Base-by-base conservation (phyloP, 306 rosid species). In the Acacia crassicarpa region DNA sequence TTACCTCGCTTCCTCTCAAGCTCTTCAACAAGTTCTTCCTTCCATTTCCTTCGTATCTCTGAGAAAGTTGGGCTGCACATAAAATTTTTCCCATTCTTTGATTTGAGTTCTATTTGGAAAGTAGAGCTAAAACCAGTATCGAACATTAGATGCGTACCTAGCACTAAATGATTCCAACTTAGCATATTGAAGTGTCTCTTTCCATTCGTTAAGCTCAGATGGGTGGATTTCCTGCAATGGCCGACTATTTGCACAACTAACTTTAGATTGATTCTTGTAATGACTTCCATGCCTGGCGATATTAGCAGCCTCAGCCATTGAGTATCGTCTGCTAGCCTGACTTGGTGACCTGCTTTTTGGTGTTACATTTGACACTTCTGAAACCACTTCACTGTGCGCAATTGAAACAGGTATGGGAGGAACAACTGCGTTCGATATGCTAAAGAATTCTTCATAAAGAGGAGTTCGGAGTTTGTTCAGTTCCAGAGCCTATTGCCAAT, bases 11-110 rank as follows among this genome's bases (percentile, higher is more conserved):
- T 87, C 81, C 87, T 82, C 83, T 90, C 87, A 53, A 94, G 88
- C 85, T 91, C 98, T 92, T 94, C 88, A 69, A 62, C 95, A 58
- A 94, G 94, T 84, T 94, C 98, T 84, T 94, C 90, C 88, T 88
- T 88, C 98, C 98, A 94, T 88, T 90, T 92, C 84, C 92, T 89
- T 85, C 86, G 97, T 85, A 85, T 92, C 80, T 90, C 97, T 9
- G 91, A 85, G 88, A 89, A 94, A 84, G 86, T 89, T 80, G 85
- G 54, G 84, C 95, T 94, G 89, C 85, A 83, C 43, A 72, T 66
- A 33, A 65, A 74, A 76, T 67, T 62, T 66, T 68, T 78, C 62
- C 65, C 33, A 16, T 23, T 58, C 46, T 83, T 71, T 32, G n/a
- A 65, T 70, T 78, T 45, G 12, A 44, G 32, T 40, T 76, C 74